These are phyloP conservation scores for Xylaria sp. DNA, from an alignment of 2,329 filamentous ascomycete genomes.

Conservation along the genomic window DNA sequence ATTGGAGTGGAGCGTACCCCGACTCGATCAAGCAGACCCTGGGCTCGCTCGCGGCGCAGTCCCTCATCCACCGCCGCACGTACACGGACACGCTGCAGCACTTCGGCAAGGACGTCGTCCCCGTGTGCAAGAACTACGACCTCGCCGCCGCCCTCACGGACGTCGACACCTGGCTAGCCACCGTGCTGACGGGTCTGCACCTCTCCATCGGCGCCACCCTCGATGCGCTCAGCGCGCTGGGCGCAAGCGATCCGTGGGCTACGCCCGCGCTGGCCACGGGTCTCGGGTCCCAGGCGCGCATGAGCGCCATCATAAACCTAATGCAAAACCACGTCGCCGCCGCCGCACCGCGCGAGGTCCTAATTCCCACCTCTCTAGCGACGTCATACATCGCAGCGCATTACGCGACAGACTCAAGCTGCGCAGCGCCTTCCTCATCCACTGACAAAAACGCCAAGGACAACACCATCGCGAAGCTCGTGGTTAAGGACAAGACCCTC, in stretches of 20 bases:
- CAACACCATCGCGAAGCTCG: conserved; percentile 36
- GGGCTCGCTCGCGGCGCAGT: conserved; percentile 43
- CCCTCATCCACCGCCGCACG: conserved; percentile 45
- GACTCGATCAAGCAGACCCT: conserved; percentile 42
- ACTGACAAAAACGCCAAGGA: conserved; percentile 17
- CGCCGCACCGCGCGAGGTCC: conserved; percentile 42
- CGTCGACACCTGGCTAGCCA: conserved; percentile 40
- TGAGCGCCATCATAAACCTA: conserved; percentile 46
- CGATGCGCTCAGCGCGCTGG: conserved; percentile 39
- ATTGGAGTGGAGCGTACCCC: conserved; percentile 44
- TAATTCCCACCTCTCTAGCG: conserved; percentile 42
- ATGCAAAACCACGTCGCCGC: conserved; percentile 46
- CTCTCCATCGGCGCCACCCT: conserved; percentile 42
- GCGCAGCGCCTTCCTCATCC: conserved; percentile 22
- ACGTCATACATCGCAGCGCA: conserved; percentile 41
- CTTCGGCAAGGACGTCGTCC: conserved; percentile 37
- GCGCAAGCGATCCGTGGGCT: conserved; percentile 43
- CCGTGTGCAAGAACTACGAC: conserved; percentile 38
- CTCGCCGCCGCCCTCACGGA: conserved; percentile 21
- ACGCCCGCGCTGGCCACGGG: conserved; percentile 42
- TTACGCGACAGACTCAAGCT: conserved; percentile 40
- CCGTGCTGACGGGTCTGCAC: conserved; percentile 35
- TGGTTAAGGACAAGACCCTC: conserved; percentile 26
- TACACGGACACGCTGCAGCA: conserved; percentile 44
- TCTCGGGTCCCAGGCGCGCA: conserved; percentile 44